A percentile compares a stretch with the other conserved stretches of the same genome.
Conservation (phyloP, 306 rosid species). For the Glycine latifolia region DNA sequence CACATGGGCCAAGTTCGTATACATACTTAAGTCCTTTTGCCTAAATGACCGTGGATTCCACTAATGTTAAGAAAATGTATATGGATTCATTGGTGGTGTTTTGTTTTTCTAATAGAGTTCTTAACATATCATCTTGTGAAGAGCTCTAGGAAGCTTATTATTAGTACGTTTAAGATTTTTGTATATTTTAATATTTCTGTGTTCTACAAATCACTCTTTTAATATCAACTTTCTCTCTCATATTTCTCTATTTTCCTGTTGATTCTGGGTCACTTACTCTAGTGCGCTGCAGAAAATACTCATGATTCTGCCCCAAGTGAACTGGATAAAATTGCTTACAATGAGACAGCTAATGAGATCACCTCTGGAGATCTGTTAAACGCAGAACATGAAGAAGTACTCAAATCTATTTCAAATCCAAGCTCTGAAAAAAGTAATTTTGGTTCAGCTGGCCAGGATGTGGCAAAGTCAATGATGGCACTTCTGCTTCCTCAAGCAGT, state of each 20-base stretch:
- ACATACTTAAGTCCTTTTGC: too few relatives aligned
- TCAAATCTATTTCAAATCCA: conserved; percentile 48
- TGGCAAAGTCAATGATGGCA: conserved; percentile 82
- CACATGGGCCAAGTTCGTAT: too few relatives aligned
- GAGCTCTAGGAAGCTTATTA: background rate
- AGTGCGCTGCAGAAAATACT: conserved; percentile 59
- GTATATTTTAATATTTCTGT: background rate
- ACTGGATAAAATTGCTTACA: conserved; percentile 47
- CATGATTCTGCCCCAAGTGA: conserved; percentile 51
- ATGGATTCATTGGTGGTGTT: background rate
- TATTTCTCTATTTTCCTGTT: conserved; percentile 30
- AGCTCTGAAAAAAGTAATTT: conserved; percentile 55
- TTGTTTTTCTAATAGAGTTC: background rate
- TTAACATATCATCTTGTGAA: background rate
- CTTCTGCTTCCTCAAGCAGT: conserved; percentile 88
- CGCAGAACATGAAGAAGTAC: conserved; percentile 50
- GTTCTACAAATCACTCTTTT: conserved; percentile 29
- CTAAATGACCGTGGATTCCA: too few relatives aligned
- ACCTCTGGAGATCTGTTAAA: conserved; percentile 52
- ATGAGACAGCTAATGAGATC: conserved; percentile 43
- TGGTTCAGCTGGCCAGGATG: conserved; percentile 72
- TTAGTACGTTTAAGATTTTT: conserved; percentile 15
- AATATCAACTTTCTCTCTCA: conserved; percentile 25
- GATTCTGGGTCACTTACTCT: conserved; percentile 42
- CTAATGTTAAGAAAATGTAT: background rate